Evolutionary conservation across 148 eudicot species (phyloP).

Genomic region (Chenopodium album): DNA sequence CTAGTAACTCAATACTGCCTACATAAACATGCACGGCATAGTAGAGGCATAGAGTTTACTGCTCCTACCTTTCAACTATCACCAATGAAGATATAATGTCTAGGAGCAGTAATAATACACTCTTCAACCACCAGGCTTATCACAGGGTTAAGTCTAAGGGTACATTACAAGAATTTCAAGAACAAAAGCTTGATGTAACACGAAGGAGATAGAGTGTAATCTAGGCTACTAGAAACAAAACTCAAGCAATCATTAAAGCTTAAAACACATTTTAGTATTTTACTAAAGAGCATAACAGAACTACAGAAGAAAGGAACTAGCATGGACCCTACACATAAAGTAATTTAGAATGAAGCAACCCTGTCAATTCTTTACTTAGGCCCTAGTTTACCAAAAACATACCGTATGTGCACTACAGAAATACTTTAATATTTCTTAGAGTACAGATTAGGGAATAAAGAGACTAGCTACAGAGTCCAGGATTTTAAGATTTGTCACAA

Average conservation of each 20-base stretch:
- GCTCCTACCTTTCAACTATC: neutral
- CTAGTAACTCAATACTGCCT: neutral
- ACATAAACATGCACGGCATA: conserved; percentile 1
- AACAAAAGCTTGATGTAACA: neutral
- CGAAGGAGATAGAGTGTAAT: neutral
- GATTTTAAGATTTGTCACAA: neutral
- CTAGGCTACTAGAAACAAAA: neutral
- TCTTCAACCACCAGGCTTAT: neutral
- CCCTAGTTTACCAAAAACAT: neutral
- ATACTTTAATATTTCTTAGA: neutral
- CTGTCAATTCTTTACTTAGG: neutral
- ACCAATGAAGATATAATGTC: too few relatives aligned
- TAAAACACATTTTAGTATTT: neutral
- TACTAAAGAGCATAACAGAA: neutral
- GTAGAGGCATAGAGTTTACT: neutral
- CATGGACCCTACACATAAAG: neutral
- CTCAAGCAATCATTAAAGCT: neutral
- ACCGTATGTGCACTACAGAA: neutral
- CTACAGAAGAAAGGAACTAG: neutral
- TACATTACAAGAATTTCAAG: neutral
- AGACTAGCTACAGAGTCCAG: neutral
- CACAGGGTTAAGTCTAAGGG: neutral
- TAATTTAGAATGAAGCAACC: neutral
- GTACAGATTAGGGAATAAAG: too few relatives aligned
- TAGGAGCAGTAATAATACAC: neutral